Conservation (phyloP, 73 alveolate genomes). For the Diophrys sp. region DNA sequence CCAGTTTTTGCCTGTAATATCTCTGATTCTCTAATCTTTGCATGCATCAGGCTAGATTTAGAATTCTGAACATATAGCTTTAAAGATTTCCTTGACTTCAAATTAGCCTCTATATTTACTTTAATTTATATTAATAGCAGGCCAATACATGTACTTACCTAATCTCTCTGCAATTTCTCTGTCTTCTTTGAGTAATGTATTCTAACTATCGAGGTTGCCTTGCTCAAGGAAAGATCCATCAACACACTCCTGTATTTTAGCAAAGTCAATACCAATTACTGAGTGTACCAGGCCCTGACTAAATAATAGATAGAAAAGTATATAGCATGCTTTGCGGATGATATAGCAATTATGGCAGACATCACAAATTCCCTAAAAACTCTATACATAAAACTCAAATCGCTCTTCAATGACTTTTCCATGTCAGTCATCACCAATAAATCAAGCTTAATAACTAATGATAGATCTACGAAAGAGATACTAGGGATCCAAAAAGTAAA, state of each 20-base stretch:
- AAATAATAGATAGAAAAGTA: too few species aligned
- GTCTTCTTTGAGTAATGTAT: slow-evolving; percentile 50
- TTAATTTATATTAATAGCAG: slow-evolving; percentile 56
- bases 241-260: slow-evolving; percentile 35
- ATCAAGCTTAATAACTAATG: too few species aligned
- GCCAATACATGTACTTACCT: slow-evolving; percentile 44
- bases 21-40: slow-evolving; percentile 5
- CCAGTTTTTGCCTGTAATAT: too few species aligned
- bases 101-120: slow-evolving; percentile 55
- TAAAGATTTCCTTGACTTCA: slow-evolving; percentile 45
- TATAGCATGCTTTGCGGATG: too few species aligned
- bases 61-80: slow-evolving; percentile 66
- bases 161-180: slow-evolving; percentile 9
- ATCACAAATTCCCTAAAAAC: too few species aligned
- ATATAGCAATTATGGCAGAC: too few species aligned
- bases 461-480: too few species aligned
- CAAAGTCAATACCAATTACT: slow-evolving; percentile 30
- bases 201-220: slow-evolving; percentile 25
- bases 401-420: too few species aligned
- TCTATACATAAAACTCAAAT: too few species aligned
- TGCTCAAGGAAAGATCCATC: slow-evolving; percentile 30
- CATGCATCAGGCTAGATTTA: slow-evolving; percentile 34
- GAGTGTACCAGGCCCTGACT: slow-evolving; percentile 42
- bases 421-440: too few species aligned
- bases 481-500: too few species aligned